Conservation (phyloP, 2,329 filamentous ascomycete species). For the Exutisphaerella laricina region DNA sequence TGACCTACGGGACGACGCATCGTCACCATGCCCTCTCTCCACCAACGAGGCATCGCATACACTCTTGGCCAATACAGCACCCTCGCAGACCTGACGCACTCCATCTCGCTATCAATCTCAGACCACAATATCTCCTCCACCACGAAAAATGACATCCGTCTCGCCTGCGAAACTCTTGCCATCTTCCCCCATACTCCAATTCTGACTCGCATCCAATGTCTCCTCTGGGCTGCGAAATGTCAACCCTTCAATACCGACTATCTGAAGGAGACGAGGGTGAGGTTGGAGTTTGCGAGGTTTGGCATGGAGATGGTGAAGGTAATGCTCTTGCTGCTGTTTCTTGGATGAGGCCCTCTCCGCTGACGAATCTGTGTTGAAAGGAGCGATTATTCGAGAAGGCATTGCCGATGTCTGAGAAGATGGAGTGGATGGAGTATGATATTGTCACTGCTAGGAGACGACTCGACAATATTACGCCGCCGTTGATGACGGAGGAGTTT, state of each 20-base stretch:
- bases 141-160: neutral
- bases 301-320: slow-evolving; percentile 1
- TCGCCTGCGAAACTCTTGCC: neutral
- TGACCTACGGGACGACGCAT: too few relatives aligned
- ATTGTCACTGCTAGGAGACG: neutral
- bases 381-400: too few relatives aligned
- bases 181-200: neutral
- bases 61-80: too few relatives aligned
- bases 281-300: slow-evolving; percentile 1
- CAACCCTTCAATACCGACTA: neutral
- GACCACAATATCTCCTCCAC: neutral
- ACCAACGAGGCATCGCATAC: neutral
- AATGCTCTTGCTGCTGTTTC: too few relatives aligned
- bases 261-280: too few relatives aligned
- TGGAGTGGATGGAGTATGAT: neutral
- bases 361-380: too few relatives aligned
- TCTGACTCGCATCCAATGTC: neutral
- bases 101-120: neutral
- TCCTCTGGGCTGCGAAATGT: neutral
- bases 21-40: neutral
- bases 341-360: too few relatives aligned
- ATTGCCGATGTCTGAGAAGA: neutral
- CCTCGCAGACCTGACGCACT: neutral
- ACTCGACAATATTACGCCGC: neutral
- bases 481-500: neutral